Evolutionary conservation across 805 yeast genomes (phyloP), one percentile per base, ranked within the genome.

Genomic region (Ogataea polymorpha): DNA sequence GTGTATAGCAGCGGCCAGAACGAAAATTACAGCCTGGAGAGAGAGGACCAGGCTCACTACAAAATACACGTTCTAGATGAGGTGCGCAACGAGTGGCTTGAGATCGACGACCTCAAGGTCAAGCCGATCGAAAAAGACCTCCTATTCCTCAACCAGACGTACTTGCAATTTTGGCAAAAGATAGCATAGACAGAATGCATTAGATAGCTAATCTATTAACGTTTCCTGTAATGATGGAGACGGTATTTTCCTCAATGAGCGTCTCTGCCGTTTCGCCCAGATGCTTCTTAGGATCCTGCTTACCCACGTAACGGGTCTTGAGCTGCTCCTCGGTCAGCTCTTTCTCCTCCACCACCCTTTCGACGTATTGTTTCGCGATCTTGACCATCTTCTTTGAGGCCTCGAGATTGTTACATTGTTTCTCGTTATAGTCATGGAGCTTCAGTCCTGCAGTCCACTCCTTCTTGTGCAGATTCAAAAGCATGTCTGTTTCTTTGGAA

Each of bases 241-340:
- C 88, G 35, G 93, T 82, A 61, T 93, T 95, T 39, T 87, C 93
- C 65, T 93, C 99, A 54, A 95, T 78, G 38, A 87, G 72, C 46
- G 73, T 71, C 51, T 87, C 95, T 9, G 96, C 95, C 0, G 95
- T 86, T 49, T 87, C 96, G 35, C 83, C 76, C 55, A 93, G 72
- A 70, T 93, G 99, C 70, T 91, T 93, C 79, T 95, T 93, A 30
- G 99, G 99, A 65, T 93, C 99, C 67, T 91, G 97, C 62, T 88
- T 90, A 55, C 99, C 99, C 26, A 93, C 97, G 59, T 91, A 95
- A 61, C 99, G 81, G 6, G 96, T 91, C 65, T 87, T 88, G 53
- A 91, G 75, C 64, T 90, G 93, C 29, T 87, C 96, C 56, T 86
- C 95, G 33, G 80, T 71, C 51, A 93, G 71, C 50, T 86, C 96